Evolutionary conservation across 371 early-diverging fungal genomes (phyloP).

Genomic region (Haplosporangium sp.): DNA sequence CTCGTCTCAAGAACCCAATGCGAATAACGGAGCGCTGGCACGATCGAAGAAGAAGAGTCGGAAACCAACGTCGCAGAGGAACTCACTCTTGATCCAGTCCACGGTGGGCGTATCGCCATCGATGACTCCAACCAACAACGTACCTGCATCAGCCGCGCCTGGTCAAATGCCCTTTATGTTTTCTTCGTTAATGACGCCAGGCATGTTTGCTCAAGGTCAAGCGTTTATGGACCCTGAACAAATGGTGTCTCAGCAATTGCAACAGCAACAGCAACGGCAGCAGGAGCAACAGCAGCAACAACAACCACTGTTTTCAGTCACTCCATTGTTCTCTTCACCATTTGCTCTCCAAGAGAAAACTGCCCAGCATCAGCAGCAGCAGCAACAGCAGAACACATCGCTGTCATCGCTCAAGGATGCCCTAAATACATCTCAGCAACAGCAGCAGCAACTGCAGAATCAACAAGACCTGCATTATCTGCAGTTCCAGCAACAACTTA

Average conservation of each 20-base stretch:
- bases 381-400: not conserved
- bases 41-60: conserved; percentile 13
- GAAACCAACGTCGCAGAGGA: conserved; percentile 14
- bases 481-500: conserved; percentile 3
- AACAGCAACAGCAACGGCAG: not conserved
- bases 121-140: not conserved
- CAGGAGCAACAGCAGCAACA: not conserved
- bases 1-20: not conserved
- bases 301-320: conserved; percentile 23
- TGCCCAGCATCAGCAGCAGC: conserved; percentile 7
- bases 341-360: conserved; percentile 31
- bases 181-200: conserved; percentile 26
- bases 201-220: conserved; percentile 29
- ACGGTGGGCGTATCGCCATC: conserved; percentile 5
- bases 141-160: not conserved
- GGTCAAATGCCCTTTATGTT: conserved; percentile 13
- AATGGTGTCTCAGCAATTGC: not conserved
- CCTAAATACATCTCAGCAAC: no score
- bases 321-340: conserved; percentile 40
- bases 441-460: not conserved
- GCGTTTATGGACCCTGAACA: conserved; percentile 11
- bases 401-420: not conserved
- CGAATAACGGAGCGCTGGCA: not conserved
- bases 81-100: conserved; percentile 12
- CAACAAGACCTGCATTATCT: not conserved